Evolutionary conservation across 1,284 basidiomycete species (phyloP), one percentile per base, ranked within the genome.

Genomic region (Flammula alnicola): DNA sequence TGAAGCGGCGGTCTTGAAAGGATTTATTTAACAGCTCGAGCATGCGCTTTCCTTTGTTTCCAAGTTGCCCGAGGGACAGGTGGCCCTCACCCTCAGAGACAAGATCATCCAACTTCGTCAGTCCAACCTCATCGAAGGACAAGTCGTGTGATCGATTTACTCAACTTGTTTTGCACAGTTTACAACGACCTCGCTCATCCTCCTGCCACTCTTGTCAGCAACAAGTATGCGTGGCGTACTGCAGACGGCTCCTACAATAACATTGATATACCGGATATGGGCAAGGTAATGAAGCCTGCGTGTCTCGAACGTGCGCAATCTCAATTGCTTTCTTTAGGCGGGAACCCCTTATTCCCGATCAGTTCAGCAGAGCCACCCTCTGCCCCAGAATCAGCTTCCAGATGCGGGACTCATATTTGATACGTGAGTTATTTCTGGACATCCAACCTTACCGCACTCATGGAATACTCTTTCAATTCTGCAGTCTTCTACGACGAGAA

Each of bases 101-200:
- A 73, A 72, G 46, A 77, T 83, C 44, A 71, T 91, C 46, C 70
- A 78, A 47, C 66, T 79, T 20, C 60, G 88, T 89, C 55, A 56
- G 86, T 74, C 10, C 6, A 35, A 40, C 12, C 20, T n/a, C n/a
- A n/a, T n/a, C n/a, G 7, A 23, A 43, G 19, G 14, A 27, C 14
- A 19, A 32, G 9, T 27, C 9, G n/a, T 37, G 31, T 17, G n/a
- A 17, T 35, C n/a, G n/a, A n/a, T n/a, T n/a, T n/a, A n/a, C n/a
- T n/a, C n/a, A n/a, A n/a, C n/a, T n/a, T n/a, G n/a, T n/a, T n/a
- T 16, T 31, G 40, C 17, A 3, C 56, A 86, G 88, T 91, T 47
- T 92, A 89, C 67, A 83, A 86, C 60, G 89, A 93, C 57, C 75
- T 93, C 26, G 69, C 80, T 0, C 91, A 93, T 63, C 91, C 91